Percentiles rank a stretch among this genome's conserved stretches.
Conservation (phyloP, 164 flowering plant species). For the Protea cynaroides region DNA sequence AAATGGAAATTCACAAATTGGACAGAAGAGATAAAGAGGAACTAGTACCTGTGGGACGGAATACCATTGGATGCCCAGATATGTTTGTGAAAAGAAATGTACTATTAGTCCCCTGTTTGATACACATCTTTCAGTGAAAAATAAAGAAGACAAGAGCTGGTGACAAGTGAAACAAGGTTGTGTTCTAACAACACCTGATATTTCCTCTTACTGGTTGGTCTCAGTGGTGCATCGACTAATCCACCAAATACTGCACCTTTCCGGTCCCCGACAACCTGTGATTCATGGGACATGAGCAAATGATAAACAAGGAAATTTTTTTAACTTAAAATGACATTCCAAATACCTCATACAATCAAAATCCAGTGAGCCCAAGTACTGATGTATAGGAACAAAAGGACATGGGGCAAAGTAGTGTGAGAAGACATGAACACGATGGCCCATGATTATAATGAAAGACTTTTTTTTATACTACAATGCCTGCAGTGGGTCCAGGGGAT, state of each 20-base stretch:
- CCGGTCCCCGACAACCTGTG: conserved; percentile 85
- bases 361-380: too few species aligned
- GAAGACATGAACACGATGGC: too few species aligned
- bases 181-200: conserved; percentile 58
- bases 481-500: too few species aligned
- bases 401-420: too few species aligned
- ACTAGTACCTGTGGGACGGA: conserved; percentile 82
- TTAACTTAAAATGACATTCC: too few species aligned
- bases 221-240: conserved; percentile 86
- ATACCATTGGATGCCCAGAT: conserved; percentile 56
- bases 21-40: neutral
- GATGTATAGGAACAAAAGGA: too few species aligned
- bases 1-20: neutral
- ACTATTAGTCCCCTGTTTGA: conserved; percentile 68
- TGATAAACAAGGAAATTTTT: too few species aligned
- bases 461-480: too few species aligned
- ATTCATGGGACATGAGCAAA: neutral
- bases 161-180: neutral
- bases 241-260: conserved; percentile 95
- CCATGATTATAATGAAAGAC: too few species aligned
- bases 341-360: too few species aligned
- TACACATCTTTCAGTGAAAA: conserved; percentile 10
- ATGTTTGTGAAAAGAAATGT: conserved; percentile 77
- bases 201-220: conserved; percentile 54
- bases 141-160: neutral